Conservation (phyloP, 2,329 filamentous ascomycete species). For the Septoria linicola region DNA sequence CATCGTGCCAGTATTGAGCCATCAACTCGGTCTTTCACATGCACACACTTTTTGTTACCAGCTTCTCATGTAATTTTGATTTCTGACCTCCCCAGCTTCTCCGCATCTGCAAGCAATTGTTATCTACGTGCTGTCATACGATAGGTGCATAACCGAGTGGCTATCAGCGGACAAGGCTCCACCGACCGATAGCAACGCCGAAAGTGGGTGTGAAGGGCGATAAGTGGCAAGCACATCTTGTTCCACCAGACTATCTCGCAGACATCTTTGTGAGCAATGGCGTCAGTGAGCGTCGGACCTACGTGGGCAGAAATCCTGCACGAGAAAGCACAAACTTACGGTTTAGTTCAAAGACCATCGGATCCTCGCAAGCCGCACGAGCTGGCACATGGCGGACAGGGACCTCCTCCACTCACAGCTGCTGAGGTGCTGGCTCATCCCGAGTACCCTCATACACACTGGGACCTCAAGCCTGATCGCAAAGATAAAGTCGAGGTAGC, state of each 20-base stretch:
- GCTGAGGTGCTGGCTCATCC: constrained; percentile 64
- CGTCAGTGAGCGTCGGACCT: constrained; percentile 18
- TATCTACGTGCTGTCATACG: constrained; percentile 7
- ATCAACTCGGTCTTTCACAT: no score
- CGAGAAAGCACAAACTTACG: constrained; percentile 20
- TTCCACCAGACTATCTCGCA: constrained; percentile 2
- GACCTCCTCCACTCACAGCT: constrained; percentile 45
- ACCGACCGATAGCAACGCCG: constrained; percentile 3
- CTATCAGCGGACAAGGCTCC: constrained; percentile 1
- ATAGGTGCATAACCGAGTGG: background rate
- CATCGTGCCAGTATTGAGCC: no score
- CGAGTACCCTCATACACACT: constrained; percentile 65
- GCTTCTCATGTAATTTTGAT: no score
- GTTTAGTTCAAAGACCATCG: constrained; percentile 16
- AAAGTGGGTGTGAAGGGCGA: background rate
- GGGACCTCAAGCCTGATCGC: constrained; percentile 65
- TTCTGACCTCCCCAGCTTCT: background rate
- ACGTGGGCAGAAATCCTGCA: constrained; percentile 18
- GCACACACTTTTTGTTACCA: no score
- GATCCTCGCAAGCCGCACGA: constrained; percentile 23
- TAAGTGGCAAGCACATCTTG: background rate
- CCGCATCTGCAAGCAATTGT: constrained; percentile 7
- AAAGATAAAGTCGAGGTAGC: constrained; percentile 65
- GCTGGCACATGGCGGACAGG: constrained; percentile 20
- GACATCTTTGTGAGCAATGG: constrained; percentile 10